Conservation (phyloP, 2,329 filamentous ascomycete genomes). For the Venturia carpophila region DNA sequence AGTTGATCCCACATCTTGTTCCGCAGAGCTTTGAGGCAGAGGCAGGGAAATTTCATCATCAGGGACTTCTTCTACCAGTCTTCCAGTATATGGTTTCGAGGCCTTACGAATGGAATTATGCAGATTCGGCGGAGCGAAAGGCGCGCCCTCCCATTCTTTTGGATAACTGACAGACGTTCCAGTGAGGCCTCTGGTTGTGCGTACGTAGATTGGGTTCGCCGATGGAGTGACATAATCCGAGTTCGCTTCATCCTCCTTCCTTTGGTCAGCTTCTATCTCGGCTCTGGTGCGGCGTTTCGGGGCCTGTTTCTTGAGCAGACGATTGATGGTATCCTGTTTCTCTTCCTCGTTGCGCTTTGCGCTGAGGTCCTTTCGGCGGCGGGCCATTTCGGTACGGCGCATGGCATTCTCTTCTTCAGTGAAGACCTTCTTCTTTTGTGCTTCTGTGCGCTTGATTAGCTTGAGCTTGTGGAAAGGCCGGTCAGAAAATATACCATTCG, state of each 20-base stretch:
- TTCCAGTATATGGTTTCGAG: not conserved
- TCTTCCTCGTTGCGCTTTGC: constrained; percentile 74
- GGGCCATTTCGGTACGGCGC: constrained; percentile 65
- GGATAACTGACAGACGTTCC: constrained; percentile 59
- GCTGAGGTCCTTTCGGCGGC: constrained; percentile 63
- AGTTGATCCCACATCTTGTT: not conserved
- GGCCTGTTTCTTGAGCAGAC: constrained; percentile 77
- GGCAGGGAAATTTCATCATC: too few species aligned
- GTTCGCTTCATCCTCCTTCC: constrained; percentile 43
- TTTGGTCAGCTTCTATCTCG: constrained; percentile 27
- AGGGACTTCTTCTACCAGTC: not conserved
- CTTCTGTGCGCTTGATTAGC: constrained; percentile 38
- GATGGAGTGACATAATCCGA: constrained; percentile 40
- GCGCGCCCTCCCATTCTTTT: constrained; percentile 51
- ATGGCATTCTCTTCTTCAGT: constrained; percentile 67
- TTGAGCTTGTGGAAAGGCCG: constrained; percentile 18
- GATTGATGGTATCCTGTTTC: constrained; percentile 83
- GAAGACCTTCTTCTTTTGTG: constrained; percentile 64
- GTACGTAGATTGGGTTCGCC: constrained; percentile 55
- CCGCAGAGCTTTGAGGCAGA: too few species aligned
- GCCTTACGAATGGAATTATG: not conserved
- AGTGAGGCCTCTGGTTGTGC: constrained; percentile 62
- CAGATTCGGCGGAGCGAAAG: not conserved
- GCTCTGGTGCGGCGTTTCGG: constrained; percentile 55
- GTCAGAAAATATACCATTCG: constrained; percentile 41